phyloP scores from a whole-genome alignment of 495 filamentous ascomycete genomes.

The Neurospora hispaniola region DNA sequence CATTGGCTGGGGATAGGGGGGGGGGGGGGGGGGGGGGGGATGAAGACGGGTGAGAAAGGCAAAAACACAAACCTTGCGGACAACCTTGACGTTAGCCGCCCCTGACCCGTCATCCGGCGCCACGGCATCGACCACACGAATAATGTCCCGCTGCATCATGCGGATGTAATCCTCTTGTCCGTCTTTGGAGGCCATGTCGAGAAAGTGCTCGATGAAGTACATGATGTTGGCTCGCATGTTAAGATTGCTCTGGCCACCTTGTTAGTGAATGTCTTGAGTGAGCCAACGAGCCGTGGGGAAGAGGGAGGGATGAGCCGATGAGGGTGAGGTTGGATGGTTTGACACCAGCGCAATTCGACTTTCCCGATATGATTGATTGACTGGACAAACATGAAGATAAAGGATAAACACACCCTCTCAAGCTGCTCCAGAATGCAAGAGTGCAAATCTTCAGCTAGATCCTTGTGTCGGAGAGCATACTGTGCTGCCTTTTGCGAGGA shows the following conservation, averaged over 20 bases:
- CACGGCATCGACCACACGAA: constrained; percentile 78
- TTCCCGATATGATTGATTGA: background rate
- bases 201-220: constrained; percentile 95
- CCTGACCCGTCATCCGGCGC: constrained; percentile 82
- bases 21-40: background rate
- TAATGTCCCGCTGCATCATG: constrained; percentile 91
- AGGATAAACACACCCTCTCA: constrained; percentile 49
- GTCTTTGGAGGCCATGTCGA: constrained; percentile 72
- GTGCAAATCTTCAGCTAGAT: constrained; percentile 93
- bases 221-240: constrained; percentile 97
- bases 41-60: background rate
- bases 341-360: background rate
- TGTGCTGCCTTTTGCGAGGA: constrained; percentile 86
- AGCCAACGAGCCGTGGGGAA: background rate
- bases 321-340: background rate
- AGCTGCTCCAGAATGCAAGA: constrained; percentile 95
- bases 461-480: constrained; percentile 85
- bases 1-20: background rate
- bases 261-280: background rate
- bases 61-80: constrained; percentile 50
- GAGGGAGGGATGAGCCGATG: background rate
- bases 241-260: constrained; percentile 61
- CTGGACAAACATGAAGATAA: background rate
- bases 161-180: constrained; percentile 65
- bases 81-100: constrained; percentile 88